A percentile compares a stretch with the other conserved stretches of the same genome.
Evolutionary conservation across 306 rosid genomes (phyloP).

Genomic region (Dicorynia guianensis): DNA sequence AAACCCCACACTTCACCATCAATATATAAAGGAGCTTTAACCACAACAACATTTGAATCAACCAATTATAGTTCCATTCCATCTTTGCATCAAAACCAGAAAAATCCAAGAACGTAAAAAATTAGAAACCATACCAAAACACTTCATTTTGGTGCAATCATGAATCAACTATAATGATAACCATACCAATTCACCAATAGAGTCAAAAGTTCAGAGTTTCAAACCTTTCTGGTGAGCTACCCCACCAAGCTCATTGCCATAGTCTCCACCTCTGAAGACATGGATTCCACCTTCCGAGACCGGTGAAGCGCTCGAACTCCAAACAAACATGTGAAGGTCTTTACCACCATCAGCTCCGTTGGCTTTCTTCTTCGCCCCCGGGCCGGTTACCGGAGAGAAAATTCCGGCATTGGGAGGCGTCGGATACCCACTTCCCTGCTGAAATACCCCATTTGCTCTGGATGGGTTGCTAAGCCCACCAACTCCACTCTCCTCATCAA

Average conservation of each 20-base stretch:
- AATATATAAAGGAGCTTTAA: neutral
- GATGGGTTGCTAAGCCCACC: slow-evolving; percentile 29
- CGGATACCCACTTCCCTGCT: slow-evolving; percentile 52
- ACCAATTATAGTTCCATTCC: slow-evolving; percentile 1
- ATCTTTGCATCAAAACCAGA: neutral
- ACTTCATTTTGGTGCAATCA: neutral
- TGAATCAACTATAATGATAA: neutral
- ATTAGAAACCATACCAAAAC: neutral
- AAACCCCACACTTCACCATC: slow-evolving; percentile 29
- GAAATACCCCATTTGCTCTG: slow-evolving; percentile 31
- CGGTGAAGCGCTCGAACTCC: slow-evolving; percentile 79
- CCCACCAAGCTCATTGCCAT: slow-evolving; percentile 50
- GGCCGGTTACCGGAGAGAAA: slow-evolving; percentile 62
- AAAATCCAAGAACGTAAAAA: slow-evolving; percentile 12
- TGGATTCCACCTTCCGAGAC: slow-evolving; percentile 73
- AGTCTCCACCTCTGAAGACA: slow-evolving; percentile 69
- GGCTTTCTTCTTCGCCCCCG: slow-evolving; percentile 44
- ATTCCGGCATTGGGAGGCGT: slow-evolving; percentile 57
- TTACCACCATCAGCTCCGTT: slow-evolving; percentile 56
- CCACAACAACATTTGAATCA: neutral
- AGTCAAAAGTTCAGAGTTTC: neutral
- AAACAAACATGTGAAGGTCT: slow-evolving; percentile 74
- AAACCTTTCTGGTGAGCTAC: slow-evolving; percentile 60
- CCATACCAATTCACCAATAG: neutral
- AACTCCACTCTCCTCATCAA: slow-evolving; percentile 56